Base-by-base conservation (phyloP, 768 basidiomycete species). In the Plicaturopsis crispa region DNA sequence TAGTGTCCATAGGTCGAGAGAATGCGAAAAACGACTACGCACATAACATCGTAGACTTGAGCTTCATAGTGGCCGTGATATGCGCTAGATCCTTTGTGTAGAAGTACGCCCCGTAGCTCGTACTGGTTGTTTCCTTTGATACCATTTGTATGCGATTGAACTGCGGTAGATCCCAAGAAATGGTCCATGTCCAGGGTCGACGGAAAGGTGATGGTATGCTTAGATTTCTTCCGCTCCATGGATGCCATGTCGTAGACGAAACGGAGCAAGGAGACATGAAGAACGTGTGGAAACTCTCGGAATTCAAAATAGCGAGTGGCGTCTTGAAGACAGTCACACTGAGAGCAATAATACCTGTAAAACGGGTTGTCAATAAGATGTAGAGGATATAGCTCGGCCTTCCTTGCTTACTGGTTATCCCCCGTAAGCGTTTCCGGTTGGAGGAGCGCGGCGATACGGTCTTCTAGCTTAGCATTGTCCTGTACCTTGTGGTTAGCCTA, bases 221-320 rank as follows among this genome's bases (percentile, higher is more conserved):
- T 91, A 38, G 80, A 83, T 62, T 98, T 98, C 60, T 80, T 87
- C 45, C 94, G 78, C 48, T 84, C 78, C 70, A 83, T 75, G 0
- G 80, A 77, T 17, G 75, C 61, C 23, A 81, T 48, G 59, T 93
- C 88, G 50, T 84, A 98, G 20, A 88, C 78, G 59, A 98, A 98
- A n/a, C 94, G 86, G 40, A 94, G 72, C 36, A 97, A 61, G 16
- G 91, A 91, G 50, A 98, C 83, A 58, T 98, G 89, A 2, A 97
- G 69, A 5, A 92, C 83, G 0, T 89, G 88, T 2, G 94, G 94
- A 4, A 96, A 70, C 37, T 69, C 54, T 18, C 67, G 69, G 11
- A 94, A 60, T 48, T 81, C 71, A 2, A 80, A 80, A 47, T 80
- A 80, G 6, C 94, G 79, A 13, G 73, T 80, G 4, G 94, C 94